Percentiles rank a stretch among this genome's conserved stretches.
Conservation (phyloP, 176 grass and related monocot species). For the Carex pumila region DNA sequence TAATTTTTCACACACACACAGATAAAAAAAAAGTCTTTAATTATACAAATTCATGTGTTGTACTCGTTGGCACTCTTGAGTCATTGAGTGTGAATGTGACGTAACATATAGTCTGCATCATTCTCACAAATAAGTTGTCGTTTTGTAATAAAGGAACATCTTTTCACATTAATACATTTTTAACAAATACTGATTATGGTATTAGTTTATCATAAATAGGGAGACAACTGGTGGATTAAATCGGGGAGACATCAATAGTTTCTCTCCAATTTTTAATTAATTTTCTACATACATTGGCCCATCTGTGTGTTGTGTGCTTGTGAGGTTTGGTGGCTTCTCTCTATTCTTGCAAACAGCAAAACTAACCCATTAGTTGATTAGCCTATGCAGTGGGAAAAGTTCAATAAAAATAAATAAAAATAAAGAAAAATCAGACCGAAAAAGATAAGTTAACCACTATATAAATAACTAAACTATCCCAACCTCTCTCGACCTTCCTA, state of each 20-base stretch:
- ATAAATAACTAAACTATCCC: conserved; percentile 27
- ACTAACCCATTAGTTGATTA: conserved; percentile 40
- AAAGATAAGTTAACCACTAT: conserved; percentile 33
- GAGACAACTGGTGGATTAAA: background rate
- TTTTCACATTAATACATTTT: background rate
- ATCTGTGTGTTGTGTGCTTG: background rate
- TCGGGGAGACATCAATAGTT: background rate
- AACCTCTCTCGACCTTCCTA: conserved; percentile 18
- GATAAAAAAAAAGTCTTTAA: no score
- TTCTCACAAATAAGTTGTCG: background rate
- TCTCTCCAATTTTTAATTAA: background rate
- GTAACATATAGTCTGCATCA: background rate
- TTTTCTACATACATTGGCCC: background rate
- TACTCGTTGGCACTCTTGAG: no score
- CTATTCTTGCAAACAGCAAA: conserved; percentile 26
- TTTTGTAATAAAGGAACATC: background rate
- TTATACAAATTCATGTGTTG: no score
- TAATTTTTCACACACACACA: no score
- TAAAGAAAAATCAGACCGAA: background rate
- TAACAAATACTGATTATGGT: background rate
- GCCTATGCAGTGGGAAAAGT: background rate
- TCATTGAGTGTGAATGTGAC: no score
- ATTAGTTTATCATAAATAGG: background rate
- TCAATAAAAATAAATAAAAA: background rate
- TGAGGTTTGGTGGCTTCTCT: conserved; percentile 51